Evolutionary conservation across 2,329 filamentous ascomycete species (phyloP), one percentile per base, ranked within the genome.

Genomic region (Zasmidium cellare): DNA sequence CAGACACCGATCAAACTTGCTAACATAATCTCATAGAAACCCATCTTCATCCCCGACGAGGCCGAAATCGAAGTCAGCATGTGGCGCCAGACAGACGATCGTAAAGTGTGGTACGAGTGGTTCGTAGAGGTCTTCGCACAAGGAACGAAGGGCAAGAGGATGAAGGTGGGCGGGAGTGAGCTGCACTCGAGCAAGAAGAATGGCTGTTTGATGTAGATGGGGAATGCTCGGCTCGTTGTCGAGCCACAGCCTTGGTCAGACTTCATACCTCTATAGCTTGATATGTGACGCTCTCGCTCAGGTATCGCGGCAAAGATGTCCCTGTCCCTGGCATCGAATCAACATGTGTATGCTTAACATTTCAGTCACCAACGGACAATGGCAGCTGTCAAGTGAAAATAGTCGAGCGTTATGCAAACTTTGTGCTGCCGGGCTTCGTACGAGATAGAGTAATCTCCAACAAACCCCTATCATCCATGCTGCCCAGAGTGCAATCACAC

Each of bases 91-190:
- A 97, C 94, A 0, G 93, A 99, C 71, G 91, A 97, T 72, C 86
- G 89, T 38, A 96, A 90, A 74, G 94, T 99, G 7, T 99, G 94
- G 96, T 99, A 99, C 74, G 94, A 99, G 74, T 99, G 94, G 94
- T 81, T 94, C 60, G 87, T 97, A 1, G 94, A 97, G 74, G 90
- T 89, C 11, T 97, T 87, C 55, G 52, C 61, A 41, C 79, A 75
- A 84, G 51, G 82, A 82, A 1, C 81, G 81, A n/a, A 79, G 1
- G 82, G 82, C 18, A 79, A 81, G 64, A 79, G 87, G 55, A 80
- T 90, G 74, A 87, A 87, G 75, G 77, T 91, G 18, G 87, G 80
- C 3, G 79, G 80, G 49, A 87, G 85, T 47, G 87, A 87, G 52
- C 72, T 90, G 65, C 87, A 87, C 68, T 89, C 84, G 67, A 89